phyloP scores from a whole-genome alignment of 1,284 basidiomycete genomes.

The Trametes hirsuta region DNA sequence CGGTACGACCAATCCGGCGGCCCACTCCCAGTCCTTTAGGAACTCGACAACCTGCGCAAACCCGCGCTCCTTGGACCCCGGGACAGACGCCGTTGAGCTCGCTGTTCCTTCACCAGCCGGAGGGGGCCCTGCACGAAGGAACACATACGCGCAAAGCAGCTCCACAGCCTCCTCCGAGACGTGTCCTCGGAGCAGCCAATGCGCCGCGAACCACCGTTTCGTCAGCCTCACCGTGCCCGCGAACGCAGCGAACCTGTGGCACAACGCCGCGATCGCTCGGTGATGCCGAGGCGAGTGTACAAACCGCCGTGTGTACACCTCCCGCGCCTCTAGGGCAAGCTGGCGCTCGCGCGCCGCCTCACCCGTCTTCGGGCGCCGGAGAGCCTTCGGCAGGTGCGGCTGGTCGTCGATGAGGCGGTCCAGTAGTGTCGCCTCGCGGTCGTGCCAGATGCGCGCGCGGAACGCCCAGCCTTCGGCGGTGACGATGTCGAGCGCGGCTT shows the following conservation, averaged over 20 bases:
- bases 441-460: constrained; percentile 82
- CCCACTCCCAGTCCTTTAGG: constrained; percentile 87
- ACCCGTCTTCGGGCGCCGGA: constrained; percentile 36
- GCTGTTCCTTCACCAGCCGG: constrained; percentile 33
- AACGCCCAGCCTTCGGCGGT: constrained; percentile 90
- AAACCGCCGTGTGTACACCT: constrained; percentile 72
- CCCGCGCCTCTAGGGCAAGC: constrained; percentile 65
- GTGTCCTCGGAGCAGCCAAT: constrained; percentile 81
- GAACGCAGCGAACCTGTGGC: constrained; percentile 81
- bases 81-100: constrained; percentile 42
- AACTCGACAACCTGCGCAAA: constrained; percentile 80
- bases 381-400: constrained; percentile 41
- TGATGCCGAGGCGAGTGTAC: constrained; percentile 86
- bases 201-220: constrained; percentile 91
- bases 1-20: constrained; percentile 63
- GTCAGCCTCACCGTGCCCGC: constrained; percentile 85
- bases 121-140: constrained; percentile 45
- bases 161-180: constrained; percentile 83
- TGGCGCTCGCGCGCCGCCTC: constrained; percentile 52
- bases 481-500: constrained; percentile 76
- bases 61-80: constrained; percentile 77
- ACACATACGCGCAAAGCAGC: constrained; percentile 76
- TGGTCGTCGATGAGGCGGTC: constrained; percentile 66
- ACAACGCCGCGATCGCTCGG: constrained; percentile 78
- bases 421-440: constrained; percentile 82